Evolutionary conservation across 176 grass and related monocot species (phyloP).

Genomic region (Paspalum vaginatum): DNA sequence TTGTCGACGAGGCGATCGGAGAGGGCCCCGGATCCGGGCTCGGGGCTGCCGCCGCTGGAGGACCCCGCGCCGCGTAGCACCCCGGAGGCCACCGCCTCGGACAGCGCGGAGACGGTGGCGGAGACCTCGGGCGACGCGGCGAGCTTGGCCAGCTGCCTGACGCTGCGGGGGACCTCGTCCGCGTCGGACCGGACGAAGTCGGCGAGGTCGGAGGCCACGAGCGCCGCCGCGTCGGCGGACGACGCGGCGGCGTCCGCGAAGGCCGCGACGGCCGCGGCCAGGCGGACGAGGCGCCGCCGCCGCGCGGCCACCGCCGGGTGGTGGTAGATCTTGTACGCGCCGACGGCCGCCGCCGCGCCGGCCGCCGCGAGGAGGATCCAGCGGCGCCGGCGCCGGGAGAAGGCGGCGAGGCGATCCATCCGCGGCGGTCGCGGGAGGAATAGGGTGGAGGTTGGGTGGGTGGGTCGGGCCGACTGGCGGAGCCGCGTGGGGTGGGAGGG

Average conservation of each 20-base stretch:
- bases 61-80: slow-evolving; percentile 45
- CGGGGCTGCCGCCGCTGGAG: slow-evolving; percentile 2
- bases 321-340: slow-evolving; percentile 84
- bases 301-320: slow-evolving; percentile 67
- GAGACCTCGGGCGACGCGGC: slow-evolving; percentile 72
- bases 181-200: slow-evolving; percentile 73
- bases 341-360: slow-evolving; percentile 42
- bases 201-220: slow-evolving; percentile 73
- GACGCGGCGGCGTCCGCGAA: slow-evolving; percentile 63
- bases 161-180: slow-evolving; percentile 72
- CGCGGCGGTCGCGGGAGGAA: neutral
- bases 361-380: slow-evolving; percentile 52
- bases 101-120: slow-evolving; percentile 57
- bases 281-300: slow-evolving; percentile 56
- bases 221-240: slow-evolving; percentile 63
- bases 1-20: slow-evolving; percentile 77
- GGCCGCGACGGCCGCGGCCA: slow-evolving; percentile 54
- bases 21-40: slow-evolving; percentile 32
- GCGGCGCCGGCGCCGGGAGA: slow-evolving; percentile 63
- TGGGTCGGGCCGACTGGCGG: neutral
- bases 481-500: neutral
- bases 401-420: slow-evolving; percentile 53
- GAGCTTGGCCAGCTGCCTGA: slow-evolving; percentile 77
- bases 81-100: slow-evolving; percentile 65
- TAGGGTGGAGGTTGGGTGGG: neutral